A percentile compares a stretch with the other conserved stretches of the same genome.
phyloP scores from a whole-genome alignment of 352 stramenopile genomes.

The Pythium volutum region DNA sequence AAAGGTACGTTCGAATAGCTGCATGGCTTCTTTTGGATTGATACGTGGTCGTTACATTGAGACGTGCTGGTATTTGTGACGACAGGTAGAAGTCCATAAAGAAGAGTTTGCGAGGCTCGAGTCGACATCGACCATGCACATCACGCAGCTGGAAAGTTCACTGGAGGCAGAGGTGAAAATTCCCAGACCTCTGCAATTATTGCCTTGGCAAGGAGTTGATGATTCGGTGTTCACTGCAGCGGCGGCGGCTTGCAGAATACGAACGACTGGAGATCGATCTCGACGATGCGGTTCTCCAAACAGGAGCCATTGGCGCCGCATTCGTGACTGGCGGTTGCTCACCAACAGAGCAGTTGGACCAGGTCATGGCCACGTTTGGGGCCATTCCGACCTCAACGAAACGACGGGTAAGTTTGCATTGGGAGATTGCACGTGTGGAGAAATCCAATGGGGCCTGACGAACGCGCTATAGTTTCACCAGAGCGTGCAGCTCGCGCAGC shows the following conservation, averaged over 20 bases:
- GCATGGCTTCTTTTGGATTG: not conserved
- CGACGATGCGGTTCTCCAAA: constrained; percentile 64
- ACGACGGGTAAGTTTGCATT: constrained; percentile 42
- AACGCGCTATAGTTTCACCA: constrained; percentile 58
- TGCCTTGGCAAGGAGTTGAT: no score
- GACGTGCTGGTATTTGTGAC: not conserved
- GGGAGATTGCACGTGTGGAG: not conserved
- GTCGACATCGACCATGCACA: constrained; percentile 54
- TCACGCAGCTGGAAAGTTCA: constrained; percentile 49
- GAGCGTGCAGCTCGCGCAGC: constrained; percentile 61
- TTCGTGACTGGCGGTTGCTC: not conserved
- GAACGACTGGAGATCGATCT: constrained; percentile 73
- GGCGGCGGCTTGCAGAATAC: constrained; percentile 64
- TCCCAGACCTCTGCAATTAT: no score
- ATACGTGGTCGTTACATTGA: not conserved
- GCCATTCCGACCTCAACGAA: constrained; percentile 66
- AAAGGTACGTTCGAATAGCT: constrained; percentile 39
- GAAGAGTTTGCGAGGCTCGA: constrained; percentile 73
- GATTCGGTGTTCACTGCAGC: no score
- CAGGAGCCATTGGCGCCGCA: constrained; percentile 33
- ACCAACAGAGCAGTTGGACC: constrained; percentile 28
- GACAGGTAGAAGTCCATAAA: constrained; percentile 58
- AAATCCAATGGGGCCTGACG: not conserved
- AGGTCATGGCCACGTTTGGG: constrained; percentile 57
- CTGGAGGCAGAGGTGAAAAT: constrained; percentile 65